Conservation (phyloP, 192 early-diverging fungal genomes). For the Helicostylum pulchrum region DNA sequence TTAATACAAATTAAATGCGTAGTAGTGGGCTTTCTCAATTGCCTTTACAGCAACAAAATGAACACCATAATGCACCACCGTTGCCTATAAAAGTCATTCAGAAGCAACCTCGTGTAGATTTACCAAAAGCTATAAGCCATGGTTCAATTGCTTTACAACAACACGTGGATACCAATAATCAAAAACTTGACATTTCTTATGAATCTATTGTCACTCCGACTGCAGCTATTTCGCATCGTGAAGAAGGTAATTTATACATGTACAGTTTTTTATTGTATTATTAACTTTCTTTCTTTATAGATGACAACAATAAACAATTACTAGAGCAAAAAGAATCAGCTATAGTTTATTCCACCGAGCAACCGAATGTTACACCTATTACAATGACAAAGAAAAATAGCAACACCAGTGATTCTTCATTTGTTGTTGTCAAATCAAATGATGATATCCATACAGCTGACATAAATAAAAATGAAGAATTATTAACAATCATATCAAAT, state of each 20-base stretch:
- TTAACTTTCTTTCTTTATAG: neutral
- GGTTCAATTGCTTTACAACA: neutral
- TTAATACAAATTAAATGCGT: no score
- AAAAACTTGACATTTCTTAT: neutral
- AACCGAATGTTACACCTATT: neutral
- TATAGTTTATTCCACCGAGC: neutral
- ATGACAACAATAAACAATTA: neutral
- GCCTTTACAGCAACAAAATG: no score
- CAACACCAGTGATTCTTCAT: neutral
- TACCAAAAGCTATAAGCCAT: no score
- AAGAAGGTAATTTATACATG: neutral
- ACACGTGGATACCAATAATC: neutral
- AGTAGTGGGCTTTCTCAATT: no score
- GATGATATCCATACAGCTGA: constrained; percentile 4
- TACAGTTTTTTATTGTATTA: neutral
- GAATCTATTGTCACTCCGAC: neutral
- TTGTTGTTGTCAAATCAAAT: neutral
- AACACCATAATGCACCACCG: no score
- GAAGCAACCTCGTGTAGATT: no score
- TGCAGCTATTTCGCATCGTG: neutral
- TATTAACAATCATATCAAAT: no score
- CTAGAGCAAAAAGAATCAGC: no score
- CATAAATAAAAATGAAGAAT: neutral
- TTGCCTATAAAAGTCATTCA: no score
- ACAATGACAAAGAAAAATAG: neutral